A percentile compares a stretch with the other conserved stretches of the same genome.
phyloP scores from a whole-genome alignment of 148 eudicot species.

The Drosera capensis region DNA sequence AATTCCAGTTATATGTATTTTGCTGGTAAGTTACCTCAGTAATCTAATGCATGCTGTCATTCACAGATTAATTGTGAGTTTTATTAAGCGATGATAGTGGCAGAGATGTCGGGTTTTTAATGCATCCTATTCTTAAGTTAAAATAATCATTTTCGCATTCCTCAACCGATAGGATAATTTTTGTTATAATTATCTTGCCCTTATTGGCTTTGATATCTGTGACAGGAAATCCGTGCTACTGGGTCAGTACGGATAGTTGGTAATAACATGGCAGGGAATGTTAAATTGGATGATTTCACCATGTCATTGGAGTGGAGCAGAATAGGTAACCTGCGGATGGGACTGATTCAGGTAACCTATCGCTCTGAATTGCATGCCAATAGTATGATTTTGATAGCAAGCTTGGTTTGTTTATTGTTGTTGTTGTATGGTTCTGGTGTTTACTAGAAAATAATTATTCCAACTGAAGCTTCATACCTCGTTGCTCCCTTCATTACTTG shows the following conservation, averaged over 20 bases:
- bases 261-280: slow-evolving; percentile 54
- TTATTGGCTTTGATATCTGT: slow-evolving; percentile 11
- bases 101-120: too few species aligned
- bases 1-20: slow-evolving; percentile 55
- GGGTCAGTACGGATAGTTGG: slow-evolving; percentile 42
- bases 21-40: slow-evolving; percentile 38
- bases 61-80: too few species aligned
- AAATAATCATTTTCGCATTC: neutral
- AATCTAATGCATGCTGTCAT: too few species aligned
- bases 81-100: too few species aligned
- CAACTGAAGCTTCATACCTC: too few species aligned
- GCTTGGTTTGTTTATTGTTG: neutral
- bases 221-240: slow-evolving; percentile 49
- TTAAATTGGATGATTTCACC: slow-evolving; percentile 38
- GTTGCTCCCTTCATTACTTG: neutral
- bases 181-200: too few species aligned
- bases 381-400: too few species aligned
- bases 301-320: slow-evolving; percentile 59
- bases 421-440: neutral
- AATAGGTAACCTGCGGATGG: slow-evolving; percentile 53
- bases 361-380: neutral
- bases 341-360: slow-evolving; percentile 41
- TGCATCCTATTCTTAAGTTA: neutral
- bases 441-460: too few species aligned
- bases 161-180: too few species aligned